Conservation (phyloP, 2,329 filamentous ascomycete species). For the Coniochaeta sp. region DNA sequence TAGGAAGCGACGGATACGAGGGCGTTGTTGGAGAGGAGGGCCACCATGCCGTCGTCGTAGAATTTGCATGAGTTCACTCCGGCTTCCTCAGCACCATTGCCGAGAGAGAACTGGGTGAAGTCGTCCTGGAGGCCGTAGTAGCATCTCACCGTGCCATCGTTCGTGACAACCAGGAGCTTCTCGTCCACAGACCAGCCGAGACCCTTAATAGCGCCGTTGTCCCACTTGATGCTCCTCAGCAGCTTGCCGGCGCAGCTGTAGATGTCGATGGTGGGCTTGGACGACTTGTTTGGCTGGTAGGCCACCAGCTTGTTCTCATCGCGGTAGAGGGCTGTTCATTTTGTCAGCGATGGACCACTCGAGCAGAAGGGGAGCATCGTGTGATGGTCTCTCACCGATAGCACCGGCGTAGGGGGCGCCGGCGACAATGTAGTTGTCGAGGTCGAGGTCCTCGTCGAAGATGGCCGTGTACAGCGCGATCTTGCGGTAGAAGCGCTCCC, state of each 20-base stretch:
- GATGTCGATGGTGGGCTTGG: conserved; percentile 83
- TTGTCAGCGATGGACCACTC: neutral
- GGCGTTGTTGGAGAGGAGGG: conserved; percentile 79
- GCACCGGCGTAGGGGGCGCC: conserved; percentile 92
- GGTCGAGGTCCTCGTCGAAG: conserved; percentile 87
- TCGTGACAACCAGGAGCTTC: conserved; percentile 77
- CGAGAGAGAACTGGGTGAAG: conserved; percentile 89
- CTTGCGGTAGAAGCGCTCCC: conserved; percentile 92
- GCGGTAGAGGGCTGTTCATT: conserved; percentile 66
- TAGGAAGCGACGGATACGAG: conserved; percentile 85
- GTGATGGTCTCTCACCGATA: conserved; percentile 58
- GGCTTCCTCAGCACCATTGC: conserved; percentile 80
- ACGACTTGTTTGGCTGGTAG: conserved; percentile 62
- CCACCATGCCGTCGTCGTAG: conserved; percentile 88
- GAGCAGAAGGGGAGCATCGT: too few species aligned
- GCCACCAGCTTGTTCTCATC: conserved; percentile 80
- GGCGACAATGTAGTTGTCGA: conserved; percentile 88
- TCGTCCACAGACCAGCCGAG: conserved; percentile 97
- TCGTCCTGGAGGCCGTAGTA: conserved; percentile 90
- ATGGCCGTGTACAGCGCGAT: conserved; percentile 86
- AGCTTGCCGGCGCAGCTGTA: conserved; percentile 90
- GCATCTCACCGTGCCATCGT: conserved; percentile 84
- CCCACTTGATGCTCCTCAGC: conserved; percentile 82
- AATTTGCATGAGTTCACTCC: conserved; percentile 85
- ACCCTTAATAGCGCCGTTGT: conserved; percentile 78